Conservation (phyloP, 305 asterid genomes). For the Ilex paraguariensis region DNA sequence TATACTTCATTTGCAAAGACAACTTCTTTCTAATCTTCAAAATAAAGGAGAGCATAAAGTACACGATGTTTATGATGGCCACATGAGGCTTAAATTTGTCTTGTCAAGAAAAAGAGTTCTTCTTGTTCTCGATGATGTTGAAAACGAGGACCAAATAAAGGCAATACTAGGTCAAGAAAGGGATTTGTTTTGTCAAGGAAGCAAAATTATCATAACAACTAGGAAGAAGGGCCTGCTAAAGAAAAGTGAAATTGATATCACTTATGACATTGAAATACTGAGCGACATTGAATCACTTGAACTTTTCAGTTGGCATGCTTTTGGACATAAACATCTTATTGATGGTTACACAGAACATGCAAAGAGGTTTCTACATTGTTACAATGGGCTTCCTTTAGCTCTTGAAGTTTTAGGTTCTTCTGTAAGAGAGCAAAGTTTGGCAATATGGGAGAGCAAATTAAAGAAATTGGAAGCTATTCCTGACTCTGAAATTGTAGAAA, state of each 20-base stretch:
- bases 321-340: neutral
- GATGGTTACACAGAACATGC: conserved; percentile 12
- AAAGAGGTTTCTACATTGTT: neutral
- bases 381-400: no score
- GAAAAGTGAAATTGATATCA: conserved; percentile 13
- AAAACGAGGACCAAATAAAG: conserved; percentile 10
- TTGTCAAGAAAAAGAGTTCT: conserved; percentile 13
- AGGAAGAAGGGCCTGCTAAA: conserved; percentile 7
- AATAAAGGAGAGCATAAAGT: conserved; percentile 4
- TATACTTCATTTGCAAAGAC: conserved; percentile 11
- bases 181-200: conserved; percentile 14
- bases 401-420: no score
- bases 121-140: conserved; percentile 23
- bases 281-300: neutral
- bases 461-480: neutral
- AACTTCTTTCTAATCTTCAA: conserved; percentile 14
- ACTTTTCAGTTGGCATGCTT: no score
- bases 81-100: conserved; percentile 9
- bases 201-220: neutral
- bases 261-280: conserved; percentile 11
- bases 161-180: conserved; percentile 14
- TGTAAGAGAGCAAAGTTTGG: conserved; percentile 9
- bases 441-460: conserved; percentile 11
- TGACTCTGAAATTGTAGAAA: no score
- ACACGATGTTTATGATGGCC: conserved; percentile 6